These are phyloP conservation scores for Pseudogymnoascus verrucosus DNA, from an alignment of 2,329 filamentous ascomycete genomes.

Conservation along the genomic window DNA sequence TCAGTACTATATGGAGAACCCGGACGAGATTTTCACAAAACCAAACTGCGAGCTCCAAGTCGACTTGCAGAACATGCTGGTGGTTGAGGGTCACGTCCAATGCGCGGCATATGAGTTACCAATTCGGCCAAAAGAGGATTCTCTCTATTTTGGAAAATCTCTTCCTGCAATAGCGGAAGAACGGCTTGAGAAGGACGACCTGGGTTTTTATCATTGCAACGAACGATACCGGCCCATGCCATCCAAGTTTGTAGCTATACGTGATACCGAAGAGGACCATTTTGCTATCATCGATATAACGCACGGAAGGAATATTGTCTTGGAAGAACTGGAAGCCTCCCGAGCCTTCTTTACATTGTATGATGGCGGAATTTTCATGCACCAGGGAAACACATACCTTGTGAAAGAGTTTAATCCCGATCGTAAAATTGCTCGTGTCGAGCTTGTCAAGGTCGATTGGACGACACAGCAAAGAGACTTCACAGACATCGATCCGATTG, in stretches of 20 bases:
- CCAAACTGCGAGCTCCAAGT: constrained; percentile 85
- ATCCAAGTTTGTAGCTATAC: constrained; percentile 75
- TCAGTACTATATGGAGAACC: constrained; percentile 95
- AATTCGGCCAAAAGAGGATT: constrained; percentile 69
- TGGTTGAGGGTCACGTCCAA: constrained; percentile 88
- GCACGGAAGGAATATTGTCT: constrained; percentile 69
- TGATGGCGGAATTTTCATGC: constrained; percentile 92
- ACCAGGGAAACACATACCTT: constrained; percentile 89
- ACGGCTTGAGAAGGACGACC: constrained; percentile 62
- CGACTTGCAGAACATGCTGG: constrained; percentile 83
- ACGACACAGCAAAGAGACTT: constrained; percentile 87
- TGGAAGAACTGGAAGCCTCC: constrained; percentile 93
- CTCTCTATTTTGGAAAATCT: constrained; percentile 68
- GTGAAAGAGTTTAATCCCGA: constrained; percentile 83
- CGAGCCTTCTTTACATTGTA: constrained; percentile 95
- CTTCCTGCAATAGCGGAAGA: constrained; percentile 64
- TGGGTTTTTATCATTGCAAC: constrained; percentile 85
- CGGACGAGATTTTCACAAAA: constrained; percentile 84
- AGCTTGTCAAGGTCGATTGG: constrained; percentile 88
- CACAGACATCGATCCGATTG: constrained; percentile 87
- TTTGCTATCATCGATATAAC: constrained; percentile 90
- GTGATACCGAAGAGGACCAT: constrained; percentile 83
- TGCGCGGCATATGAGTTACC: constrained; percentile 95
- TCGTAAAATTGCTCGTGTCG: constrained; percentile 74
- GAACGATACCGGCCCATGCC: constrained; percentile 80